Evolutionary conservation across 129 eudicot genomes (phyloP), one percentile per base, ranked within the genome.

Genomic region (Rutidosis leptorrhynchoides): DNA sequence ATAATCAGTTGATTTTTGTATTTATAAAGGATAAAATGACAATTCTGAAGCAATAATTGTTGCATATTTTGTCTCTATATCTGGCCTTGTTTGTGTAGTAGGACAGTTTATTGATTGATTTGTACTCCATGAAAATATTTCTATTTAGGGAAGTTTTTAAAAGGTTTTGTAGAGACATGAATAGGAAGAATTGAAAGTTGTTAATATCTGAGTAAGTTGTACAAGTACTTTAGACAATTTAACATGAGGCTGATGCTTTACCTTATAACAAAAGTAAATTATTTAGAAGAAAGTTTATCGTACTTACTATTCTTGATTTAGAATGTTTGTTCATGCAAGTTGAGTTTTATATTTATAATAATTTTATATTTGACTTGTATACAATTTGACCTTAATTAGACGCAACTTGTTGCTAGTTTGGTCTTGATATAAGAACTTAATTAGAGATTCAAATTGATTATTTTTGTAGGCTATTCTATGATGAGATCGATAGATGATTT

Each of bases 401-500:
- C 40, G 23, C 66, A 67, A 45, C 63, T 61, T 51, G 72, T n/a
- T 32, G 24, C 16, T 54, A 63, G 35, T 49, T 70, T 63, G 51
- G 25, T 46, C 49, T 16, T 51, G 8, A 32, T 76, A 30, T 14
- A 19, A 62, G 3, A 14, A 6, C 58, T 68, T 60, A 65, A 22
- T 54, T 64, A 19, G 9, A 57, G 20, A 35, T 58, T 73, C 20
- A 7, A 67, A 62, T 52, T 40, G n/a, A 40, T 22, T n/a, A 55
- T 66, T 58, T 64, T 78, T 15, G 72, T 82, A 81, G 97, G 88
- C n/a, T 84, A 65, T 68, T 56, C 86, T 65, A 62, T 68, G 59
- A 74, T 82, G 87, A 83, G 85, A 76, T 79, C 86, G 48, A 64
- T 69, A 78, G 88, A 81, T 32, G 71, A 71, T 67, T 79, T 59